Evolutionary conservation across 78 protist species (phyloP).

Genomic region (Dictyostelium intermedium): DNA sequence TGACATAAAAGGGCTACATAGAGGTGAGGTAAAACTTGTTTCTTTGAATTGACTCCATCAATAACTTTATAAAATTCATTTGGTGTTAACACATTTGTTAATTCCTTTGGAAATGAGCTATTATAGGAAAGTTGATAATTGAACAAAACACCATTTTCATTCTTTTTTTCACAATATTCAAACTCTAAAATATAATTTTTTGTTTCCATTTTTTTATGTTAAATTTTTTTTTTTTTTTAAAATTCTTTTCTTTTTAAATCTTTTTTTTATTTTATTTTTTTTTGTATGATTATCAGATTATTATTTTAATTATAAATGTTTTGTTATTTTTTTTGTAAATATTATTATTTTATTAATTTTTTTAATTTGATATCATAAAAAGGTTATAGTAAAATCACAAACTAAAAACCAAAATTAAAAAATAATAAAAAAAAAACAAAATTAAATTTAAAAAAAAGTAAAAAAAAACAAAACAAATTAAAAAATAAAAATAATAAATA

Average conservation of each 20-base stretch:
- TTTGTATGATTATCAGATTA: neutral
- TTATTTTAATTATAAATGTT: no score
- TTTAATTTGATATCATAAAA: no score
- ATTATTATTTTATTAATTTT: no score
- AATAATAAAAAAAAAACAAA: no score
- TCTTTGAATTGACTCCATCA: neutral
- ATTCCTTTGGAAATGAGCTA: neutral
- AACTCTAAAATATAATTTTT: neutral
- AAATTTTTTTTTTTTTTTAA: no score
- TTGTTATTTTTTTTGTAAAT: no score
- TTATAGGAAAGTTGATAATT: neutral
- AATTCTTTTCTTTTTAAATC: no score
- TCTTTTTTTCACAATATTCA: neutral
- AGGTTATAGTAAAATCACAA: no score
- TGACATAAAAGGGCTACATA: neutral
- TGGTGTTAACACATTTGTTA: neutral
- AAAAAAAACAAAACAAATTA: no score
- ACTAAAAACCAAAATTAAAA: no score
- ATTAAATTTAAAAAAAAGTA: no score
- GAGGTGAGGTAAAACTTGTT: neutral
- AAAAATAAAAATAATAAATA: no score
- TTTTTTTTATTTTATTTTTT: neutral
- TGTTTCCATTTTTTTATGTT: neutral
- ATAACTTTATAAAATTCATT: neutral
- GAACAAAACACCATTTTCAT: neutral